phyloP scores from a whole-genome alignment of 306 rosid species.

The Glycine soja region DNA sequence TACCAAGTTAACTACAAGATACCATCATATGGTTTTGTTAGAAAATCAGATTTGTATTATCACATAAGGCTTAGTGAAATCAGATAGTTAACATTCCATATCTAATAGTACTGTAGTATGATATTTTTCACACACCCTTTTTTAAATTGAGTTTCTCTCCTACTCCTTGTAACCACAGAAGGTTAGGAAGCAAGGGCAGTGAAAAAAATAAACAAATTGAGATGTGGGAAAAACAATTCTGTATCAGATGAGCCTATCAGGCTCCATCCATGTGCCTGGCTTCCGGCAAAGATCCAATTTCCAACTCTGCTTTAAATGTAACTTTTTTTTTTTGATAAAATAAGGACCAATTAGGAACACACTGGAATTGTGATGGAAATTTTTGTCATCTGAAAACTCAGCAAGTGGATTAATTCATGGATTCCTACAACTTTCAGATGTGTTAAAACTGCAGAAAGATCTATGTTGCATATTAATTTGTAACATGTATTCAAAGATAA shows the following conservation, averaged over 20 bases:
- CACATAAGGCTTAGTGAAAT: not conserved
- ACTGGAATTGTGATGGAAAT: not conserved
- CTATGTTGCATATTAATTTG: not conserved
- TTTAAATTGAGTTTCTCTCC: not conserved
- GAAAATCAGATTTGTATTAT: not conserved
- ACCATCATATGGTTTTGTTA: constrained; percentile 17
- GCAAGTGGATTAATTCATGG: constrained; percentile 6
- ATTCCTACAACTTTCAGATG: not conserved
- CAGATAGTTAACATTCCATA: not conserved
- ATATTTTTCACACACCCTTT: not conserved
- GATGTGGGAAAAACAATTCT: not conserved
- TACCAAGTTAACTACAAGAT: constrained; percentile 77
- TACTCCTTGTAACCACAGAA: not conserved
- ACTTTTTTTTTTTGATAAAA: too few relatives aligned
- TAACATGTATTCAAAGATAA: not conserved
- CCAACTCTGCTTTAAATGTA: too few relatives aligned
- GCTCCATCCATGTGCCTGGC: constrained; percentile 3
- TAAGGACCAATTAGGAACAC: not conserved
- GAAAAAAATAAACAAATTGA: not conserved
- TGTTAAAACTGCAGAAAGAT: constrained; percentile 38
- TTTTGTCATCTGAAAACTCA: not conserved
- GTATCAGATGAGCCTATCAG: not conserved
- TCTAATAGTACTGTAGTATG: not conserved
- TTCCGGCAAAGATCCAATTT: not conserved
- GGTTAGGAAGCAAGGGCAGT: not conserved